Percentiles rank a stretch among this genome's conserved stretches.
Conservation (phyloP, 305 asterid species). For the Ajuga reptans region DNA sequence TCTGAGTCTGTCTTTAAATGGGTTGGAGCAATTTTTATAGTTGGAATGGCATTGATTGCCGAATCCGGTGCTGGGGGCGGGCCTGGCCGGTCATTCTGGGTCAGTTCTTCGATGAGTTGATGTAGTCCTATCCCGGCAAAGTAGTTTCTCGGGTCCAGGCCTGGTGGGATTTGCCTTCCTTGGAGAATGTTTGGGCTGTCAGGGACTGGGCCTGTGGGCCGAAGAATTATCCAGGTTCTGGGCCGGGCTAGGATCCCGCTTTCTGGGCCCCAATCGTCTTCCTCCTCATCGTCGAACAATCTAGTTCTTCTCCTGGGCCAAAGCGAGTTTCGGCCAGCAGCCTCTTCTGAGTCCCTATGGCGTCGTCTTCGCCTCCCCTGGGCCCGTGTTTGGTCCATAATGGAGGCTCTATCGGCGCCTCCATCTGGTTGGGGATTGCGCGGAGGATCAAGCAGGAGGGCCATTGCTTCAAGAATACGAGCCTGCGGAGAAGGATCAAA, state of each 20-base stretch:
- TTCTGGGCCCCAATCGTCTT: slow-evolving; percentile 51
- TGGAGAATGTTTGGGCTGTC: slow-evolving; percentile 8
- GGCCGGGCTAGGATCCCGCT: slow-evolving; percentile 79
- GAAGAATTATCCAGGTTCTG: slow-evolving; percentile 45
- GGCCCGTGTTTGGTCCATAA: slow-evolving; percentile 19
- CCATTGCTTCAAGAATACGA: slow-evolving; percentile 62
- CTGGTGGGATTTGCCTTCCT: slow-evolving; percentile 35
- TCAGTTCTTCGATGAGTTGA: slow-evolving; percentile 58
- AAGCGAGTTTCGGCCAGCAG: slow-evolving; percentile 23
- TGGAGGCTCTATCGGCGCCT: slow-evolving; percentile 11
- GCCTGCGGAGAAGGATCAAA: slow-evolving; percentile 81
- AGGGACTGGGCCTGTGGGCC: slow-evolving; percentile 31
- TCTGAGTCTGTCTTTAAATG: slow-evolving; percentile 57
- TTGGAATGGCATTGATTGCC: slow-evolving; percentile 45
- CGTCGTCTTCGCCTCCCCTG: slow-evolving; percentile 27
- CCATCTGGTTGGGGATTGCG: slow-evolving; percentile 5
- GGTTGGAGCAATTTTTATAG: slow-evolving; percentile 33
- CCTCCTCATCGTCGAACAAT: slow-evolving; percentile 21
- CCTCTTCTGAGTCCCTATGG: slow-evolving; percentile 25
- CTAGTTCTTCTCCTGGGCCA: slow-evolving; percentile 42
- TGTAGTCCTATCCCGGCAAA: slow-evolving; percentile 49
- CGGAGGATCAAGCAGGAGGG: slow-evolving; percentile 54
- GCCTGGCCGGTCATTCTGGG: slow-evolving; percentile 81
- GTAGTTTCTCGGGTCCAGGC: slow-evolving; percentile 51
- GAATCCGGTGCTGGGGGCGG: slow-evolving; percentile 68